Base-by-base conservation (phyloP, 2,329 filamentous ascomycete genomes). In the Fusarium dlaminii region DNA sequence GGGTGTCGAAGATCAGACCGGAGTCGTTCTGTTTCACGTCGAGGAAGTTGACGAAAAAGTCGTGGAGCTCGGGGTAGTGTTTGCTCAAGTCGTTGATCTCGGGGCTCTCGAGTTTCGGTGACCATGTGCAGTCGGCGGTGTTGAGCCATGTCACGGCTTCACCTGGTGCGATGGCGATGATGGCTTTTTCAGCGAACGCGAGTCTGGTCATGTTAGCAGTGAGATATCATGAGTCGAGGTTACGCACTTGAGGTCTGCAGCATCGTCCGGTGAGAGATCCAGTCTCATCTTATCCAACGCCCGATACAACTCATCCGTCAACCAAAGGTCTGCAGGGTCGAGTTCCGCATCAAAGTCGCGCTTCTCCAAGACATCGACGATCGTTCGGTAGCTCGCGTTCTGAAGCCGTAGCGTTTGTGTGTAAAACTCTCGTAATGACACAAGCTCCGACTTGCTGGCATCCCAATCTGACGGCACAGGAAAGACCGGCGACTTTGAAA, bases 401-500 rank as follows among this genome's bases (percentile, higher is more conserved):
- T 74, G 62, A 57, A 76, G 63, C 30, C 49, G 30, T 10, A 76
- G 63, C 20, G 70, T 76, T 36, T 73, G 67, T 36, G 70, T 61
- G 48, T 77, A 77, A 52, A 76, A 77, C 30, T 76, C 74, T 54
- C 74, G 71, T 56, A 76, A 52, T 11, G 70, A 75, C 36, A 40
- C 66, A 29, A 75, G 69, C 42, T 76, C 74, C 13, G 74, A 73
- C 32, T 77, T 76, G 63, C 66, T 75, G 9, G 74, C 74, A 8
- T 76, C 74, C 74, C 74, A 76, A 32, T 75, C 61, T 60, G 51
- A 61, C 6, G 72, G 66, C 7, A 76, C 74, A 1, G 74, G 74
- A 29, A 76, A 76, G n/a, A 76, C 70, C 2, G 74, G 66, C 5
- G 73, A 75, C 57, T 77, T 76, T 36, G 74, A 75, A 9, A 76